These are phyloP conservation scores for Rhododendron simsii DNA, from an alignment of 148 eudicot genomes.

Conservation along the genomic window DNA sequence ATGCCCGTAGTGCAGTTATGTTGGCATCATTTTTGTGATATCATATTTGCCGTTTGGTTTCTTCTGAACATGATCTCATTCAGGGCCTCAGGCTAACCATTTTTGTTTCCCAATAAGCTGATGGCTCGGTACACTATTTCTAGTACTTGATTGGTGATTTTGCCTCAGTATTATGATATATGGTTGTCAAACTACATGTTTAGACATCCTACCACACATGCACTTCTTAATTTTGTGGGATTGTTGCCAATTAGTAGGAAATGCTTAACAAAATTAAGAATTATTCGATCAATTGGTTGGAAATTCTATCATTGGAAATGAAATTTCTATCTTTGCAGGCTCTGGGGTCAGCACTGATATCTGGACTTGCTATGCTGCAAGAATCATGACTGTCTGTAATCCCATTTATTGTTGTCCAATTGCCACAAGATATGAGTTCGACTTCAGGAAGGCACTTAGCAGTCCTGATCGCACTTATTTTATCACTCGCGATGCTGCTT, in stretches of 20 bases:
- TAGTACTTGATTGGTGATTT: background rate
- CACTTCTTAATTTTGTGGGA: background rate
- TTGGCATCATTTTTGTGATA: background rate
- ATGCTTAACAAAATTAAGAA: background rate
- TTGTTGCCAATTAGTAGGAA: background rate
- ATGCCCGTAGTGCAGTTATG: background rate
- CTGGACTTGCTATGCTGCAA: slow-evolving; percentile 86
- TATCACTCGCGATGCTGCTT: slow-evolving; percentile 45
- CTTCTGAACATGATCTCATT: background rate
- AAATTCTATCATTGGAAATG: background rate
- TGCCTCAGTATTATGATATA: background rate
- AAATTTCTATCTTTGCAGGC: slow-evolving; percentile 30
- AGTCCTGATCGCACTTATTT: slow-evolving; percentile 52
- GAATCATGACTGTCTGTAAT: slow-evolving; percentile 69
- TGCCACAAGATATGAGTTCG: slow-evolving; percentile 60
- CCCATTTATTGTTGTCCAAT: slow-evolving; percentile 72
- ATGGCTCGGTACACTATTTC: background rate
- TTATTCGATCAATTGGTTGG: background rate
- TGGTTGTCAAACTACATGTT: background rate
- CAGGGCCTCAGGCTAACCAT: background rate
- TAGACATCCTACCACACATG: background rate
- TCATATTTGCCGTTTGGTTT: background rate
- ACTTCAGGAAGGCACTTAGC: slow-evolving; percentile 56
- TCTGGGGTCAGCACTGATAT: slow-evolving; percentile 83
- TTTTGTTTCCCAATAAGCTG: background rate